These are phyloP conservation scores for Arthrobotrys musiformis DNA, from an alignment of 2,329 filamentous ascomycete genomes.

Conservation along the genomic window DNA sequence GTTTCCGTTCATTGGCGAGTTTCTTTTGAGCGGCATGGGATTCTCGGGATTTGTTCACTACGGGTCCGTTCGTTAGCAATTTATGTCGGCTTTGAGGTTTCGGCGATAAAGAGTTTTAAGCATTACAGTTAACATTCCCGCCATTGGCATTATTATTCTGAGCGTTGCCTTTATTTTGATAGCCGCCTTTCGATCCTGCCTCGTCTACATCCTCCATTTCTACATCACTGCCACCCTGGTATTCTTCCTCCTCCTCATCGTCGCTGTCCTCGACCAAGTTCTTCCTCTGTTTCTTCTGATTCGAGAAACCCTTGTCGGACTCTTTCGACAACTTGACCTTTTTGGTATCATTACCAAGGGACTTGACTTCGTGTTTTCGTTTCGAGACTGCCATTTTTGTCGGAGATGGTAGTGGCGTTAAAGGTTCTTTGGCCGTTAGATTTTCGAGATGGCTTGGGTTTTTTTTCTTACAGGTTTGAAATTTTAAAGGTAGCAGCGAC, in stretches of 20 bases:
- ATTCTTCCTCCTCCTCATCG: conserved; percentile 62
- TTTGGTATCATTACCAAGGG: conserved; percentile 36
- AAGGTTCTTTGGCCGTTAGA: background rate
- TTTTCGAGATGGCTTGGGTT: background rate
- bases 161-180: conserved; percentile 63
- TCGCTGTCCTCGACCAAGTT: conserved; percentile 61
- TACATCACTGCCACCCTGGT: conserved; percentile 63
- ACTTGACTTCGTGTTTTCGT: conserved; percentile 47
- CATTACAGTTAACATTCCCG: conserved; percentile 39
- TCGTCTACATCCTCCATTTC: conserved; percentile 57
- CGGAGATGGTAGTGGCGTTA: background rate
- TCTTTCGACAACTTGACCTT: conserved; percentile 52
- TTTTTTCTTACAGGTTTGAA: conserved; percentile 32
- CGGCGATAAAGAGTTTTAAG: background rate
- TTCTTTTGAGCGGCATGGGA: conserved; percentile 93
- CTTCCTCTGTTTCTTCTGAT: conserved; percentile 37
- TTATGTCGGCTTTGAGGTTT: background rate
- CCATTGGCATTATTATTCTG: conserved; percentile 63
- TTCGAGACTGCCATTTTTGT: conserved; percentile 46
- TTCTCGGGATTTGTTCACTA: conserved; percentile 78
- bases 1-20: conserved; percentile 86
- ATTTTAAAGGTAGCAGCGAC: conserved; percentile 19
- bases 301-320: conserved; percentile 18
- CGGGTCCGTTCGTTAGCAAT: conserved; percentile 15
- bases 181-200: conserved; percentile 62